Percentiles rank a stretch among this genome's conserved stretches.
Evolutionary conservation across 1,139 yeast genomes (phyloP).

Genomic region (Diutina ranongensis): DNA sequence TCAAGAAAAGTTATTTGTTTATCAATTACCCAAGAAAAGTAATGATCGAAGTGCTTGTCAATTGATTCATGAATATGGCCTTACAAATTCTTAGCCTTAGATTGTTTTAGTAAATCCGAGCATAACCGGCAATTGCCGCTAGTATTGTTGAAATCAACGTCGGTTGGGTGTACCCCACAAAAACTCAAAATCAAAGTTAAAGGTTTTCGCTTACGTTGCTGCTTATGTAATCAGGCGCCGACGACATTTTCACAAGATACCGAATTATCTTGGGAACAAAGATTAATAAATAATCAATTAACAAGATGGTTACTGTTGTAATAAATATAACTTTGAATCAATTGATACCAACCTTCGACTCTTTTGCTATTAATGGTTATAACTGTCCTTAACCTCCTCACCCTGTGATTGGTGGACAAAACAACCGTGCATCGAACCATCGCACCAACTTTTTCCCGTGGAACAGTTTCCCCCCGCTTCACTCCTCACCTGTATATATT

Average conservation of each 20-base stretch:
- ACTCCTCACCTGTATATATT: neutral
- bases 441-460: neutral
- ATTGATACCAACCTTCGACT: no score
- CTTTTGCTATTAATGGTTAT: no score
- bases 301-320: no score
- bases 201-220: neutral
- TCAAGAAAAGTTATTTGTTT: slow-evolving; percentile 30
- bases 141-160: no score
- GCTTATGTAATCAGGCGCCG: neutral
- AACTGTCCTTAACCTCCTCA: neutral
- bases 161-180: neutral
- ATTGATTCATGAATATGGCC: slow-evolving; percentile 12
- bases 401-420: neutral
- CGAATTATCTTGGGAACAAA: neutral
- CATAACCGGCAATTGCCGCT: no score
- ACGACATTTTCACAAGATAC: neutral
- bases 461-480: neutral
- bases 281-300: no score
- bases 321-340: no score
- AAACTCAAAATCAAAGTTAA: no score
- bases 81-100: no score
- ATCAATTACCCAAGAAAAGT: slow-evolving; percentile 21
- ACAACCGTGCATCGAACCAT: neutral
- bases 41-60: slow-evolving; percentile 22
- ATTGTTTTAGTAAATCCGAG: no score